Base-by-base conservation (phyloP, 176 grass and related monocot species). In the Triticum urartu region DNA sequence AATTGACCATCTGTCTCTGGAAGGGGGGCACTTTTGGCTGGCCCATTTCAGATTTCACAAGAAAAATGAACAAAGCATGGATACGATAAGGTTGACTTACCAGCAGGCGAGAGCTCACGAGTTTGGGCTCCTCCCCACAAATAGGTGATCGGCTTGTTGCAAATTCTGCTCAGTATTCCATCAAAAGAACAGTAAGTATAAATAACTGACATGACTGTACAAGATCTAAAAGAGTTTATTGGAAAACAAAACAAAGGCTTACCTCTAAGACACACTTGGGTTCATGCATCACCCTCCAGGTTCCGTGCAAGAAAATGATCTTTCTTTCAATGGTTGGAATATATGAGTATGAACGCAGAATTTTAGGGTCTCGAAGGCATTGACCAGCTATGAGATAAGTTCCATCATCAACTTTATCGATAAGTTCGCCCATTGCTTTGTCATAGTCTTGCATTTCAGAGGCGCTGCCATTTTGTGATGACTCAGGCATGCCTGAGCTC, bases 1-100 rank as follows among this genome's bases (percentile, higher is more conserved):
- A 72, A 72, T 72, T 72, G 68, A 72, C 68, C 36, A 72, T 42
- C 68, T 72, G 68, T 42, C 35, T 72, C 36, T 43, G 68, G 68
- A 63, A 63, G 60, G 60, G 60, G n/a, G 60, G n/a, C 60, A 63
- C 60, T 63, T 63, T 63, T 63, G 60, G 60, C 60, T 63, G 60
- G 20, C 60, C n/a, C n/a, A 63, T 63, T 63, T 63, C 25, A 63
- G 17, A 63, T 63, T 63, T 63, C 60, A 72, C 68, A 72, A 36
- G 68, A 72, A 72, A 40, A 72, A 22, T 43, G 36, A 72, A 42
- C 68, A 72, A 42, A 72, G 36, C 68, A n/a, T 72, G 68, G 12
- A 72, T 40, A 18, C 6, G 68, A 72, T 24, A 72, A 72, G 68
- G 68, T 72, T 72, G 68, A 35, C 68, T 72, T 72, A 72, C 36